phyloP scores from a whole-genome alignment of 164 flowering plant genomes.

The Santalum album region DNA sequence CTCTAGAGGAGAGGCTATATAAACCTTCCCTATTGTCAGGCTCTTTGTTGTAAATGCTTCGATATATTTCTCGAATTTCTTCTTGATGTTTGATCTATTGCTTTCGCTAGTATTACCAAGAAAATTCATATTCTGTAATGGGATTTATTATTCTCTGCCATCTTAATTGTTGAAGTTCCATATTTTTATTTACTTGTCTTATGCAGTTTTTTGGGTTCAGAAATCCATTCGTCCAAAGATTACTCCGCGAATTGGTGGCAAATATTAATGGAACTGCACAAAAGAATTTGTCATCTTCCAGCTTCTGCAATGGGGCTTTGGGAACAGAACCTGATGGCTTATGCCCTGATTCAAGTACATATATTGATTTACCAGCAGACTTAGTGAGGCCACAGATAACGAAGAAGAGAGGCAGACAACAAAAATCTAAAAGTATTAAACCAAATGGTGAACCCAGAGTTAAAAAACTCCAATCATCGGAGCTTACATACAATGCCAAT shows the following conservation, averaged over 20 bases:
- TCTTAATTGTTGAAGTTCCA: background rate
- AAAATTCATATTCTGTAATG: background rate
- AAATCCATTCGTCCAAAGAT: slow-evolving; percentile 71
- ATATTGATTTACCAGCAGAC: slow-evolving; percentile 27
- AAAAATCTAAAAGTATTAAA: slow-evolving; percentile 15
- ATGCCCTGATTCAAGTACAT: slow-evolving; percentile 12
- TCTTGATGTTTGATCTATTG: background rate
- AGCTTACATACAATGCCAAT: slow-evolving; percentile 8
- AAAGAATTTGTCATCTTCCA: slow-evolving; percentile 21
- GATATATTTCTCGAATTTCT: background rate
- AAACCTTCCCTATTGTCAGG: too few relatives aligned
- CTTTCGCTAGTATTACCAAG: background rate
- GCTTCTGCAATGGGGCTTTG: slow-evolving; percentile 20
- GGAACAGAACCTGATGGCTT: slow-evolving; percentile 13
- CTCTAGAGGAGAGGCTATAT: too few relatives aligned
- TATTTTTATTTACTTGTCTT: slow-evolving; percentile 1
- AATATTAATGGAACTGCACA: slow-evolving; percentile 43
- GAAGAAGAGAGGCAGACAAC: slow-evolving; percentile 52
- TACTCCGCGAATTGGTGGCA: slow-evolving; percentile 75
- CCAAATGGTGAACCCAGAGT: slow-evolving; percentile 7
- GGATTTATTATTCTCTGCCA: background rate
- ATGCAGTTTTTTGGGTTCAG: slow-evolving; percentile 93
- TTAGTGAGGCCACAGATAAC: slow-evolving; percentile 23
- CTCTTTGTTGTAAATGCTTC: too few relatives aligned
- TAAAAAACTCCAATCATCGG: slow-evolving; percentile 22